Evolutionary conservation across 140 eudicot species (phyloP), one percentile per base, ranked within the genome.

Genomic region (Cichorium intybus): DNA sequence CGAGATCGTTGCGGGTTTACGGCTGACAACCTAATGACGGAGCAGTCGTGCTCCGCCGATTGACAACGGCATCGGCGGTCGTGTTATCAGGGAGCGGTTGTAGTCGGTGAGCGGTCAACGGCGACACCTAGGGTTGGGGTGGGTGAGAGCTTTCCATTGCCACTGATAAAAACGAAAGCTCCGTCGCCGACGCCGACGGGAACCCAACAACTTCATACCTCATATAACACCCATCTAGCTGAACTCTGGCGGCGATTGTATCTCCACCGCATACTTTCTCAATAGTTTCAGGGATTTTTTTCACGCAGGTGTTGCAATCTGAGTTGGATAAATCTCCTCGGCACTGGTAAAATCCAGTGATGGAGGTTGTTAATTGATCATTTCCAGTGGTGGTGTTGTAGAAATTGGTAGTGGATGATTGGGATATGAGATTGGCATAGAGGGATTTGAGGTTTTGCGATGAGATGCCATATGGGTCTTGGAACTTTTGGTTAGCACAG

Each of bases 401-500:
- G 81, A 77, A 92, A 48, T 76, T 85, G 49, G 83, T n/a, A 22
- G 74, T 22, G 57, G 87, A 69, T 7, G 98, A 83, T 68, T 88
- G 96, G 14, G 98, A 33, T 12, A 60, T 67, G 7, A 91, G 71
- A 26, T 72, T 59, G 14, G 39, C 45, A 70, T 75, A 81, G 2
- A 92, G 79, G 35, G 81, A 55, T 45, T 70, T 21, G 68, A 91
- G 89, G 68, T 69, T 69, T 63, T 85, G 82, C 0, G 76, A 50
- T 70, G 78, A 83, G 48, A 68, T 41, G 26, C 69, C 76, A 59
- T 78, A 57, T 72, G 84, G 89, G 83, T 91, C 91, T 66, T 64
- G 84, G 66, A 92, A 85, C n/a, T 73, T 77, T 20, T 85, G 92
- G 72, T 83, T 73, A 0, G 96, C 96, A 75, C 98, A 92, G 62